Percentiles rank a stretch among this genome's conserved stretches.
Evolutionary conservation across 306 rosid genomes (phyloP).

Genomic region (Spatholobus suberectus): DNA sequence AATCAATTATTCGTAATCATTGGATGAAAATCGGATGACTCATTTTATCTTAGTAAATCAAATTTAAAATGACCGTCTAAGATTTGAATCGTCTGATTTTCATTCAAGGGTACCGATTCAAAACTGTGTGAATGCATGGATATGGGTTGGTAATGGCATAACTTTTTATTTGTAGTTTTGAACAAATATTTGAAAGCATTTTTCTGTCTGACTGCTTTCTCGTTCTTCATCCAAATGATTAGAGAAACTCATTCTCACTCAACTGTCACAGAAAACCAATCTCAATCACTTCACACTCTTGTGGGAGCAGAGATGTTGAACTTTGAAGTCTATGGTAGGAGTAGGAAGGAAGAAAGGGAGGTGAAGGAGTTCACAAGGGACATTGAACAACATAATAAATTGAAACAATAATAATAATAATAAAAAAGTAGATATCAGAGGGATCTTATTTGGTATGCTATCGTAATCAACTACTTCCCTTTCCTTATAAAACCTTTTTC

Average conservation of each 20-base stretch:
- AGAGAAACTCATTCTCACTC: neutral
- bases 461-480: conserved; percentile 51
- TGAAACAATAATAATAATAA: neutral
- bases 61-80: too few relatives aligned
- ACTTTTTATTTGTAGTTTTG: neutral
- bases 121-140: too few relatives aligned
- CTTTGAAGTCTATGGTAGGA: conserved; percentile 28
- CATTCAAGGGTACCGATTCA: too few relatives aligned
- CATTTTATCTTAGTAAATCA: too few relatives aligned
- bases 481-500: conserved; percentile 43
- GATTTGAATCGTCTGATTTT: too few relatives aligned
- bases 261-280: conserved; percentile 5
- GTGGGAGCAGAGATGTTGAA: neutral
- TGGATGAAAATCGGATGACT: too few relatives aligned
- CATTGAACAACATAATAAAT: neutral
- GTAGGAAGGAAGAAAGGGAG: conserved; percentile 28
- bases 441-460: conserved; percentile 65
- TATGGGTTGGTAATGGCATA: neutral
- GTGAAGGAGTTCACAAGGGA: neutral
- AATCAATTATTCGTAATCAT: too few relatives aligned
- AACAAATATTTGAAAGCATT: neutral
- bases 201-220: neutral
- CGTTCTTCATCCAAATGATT: conserved; percentile 28
- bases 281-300: conserved; percentile 35
- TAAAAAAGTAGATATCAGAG: neutral